phyloP scores from a whole-genome alignment of 2,329 filamentous ascomycete genomes.

The Aspergillus cejpii region DNA sequence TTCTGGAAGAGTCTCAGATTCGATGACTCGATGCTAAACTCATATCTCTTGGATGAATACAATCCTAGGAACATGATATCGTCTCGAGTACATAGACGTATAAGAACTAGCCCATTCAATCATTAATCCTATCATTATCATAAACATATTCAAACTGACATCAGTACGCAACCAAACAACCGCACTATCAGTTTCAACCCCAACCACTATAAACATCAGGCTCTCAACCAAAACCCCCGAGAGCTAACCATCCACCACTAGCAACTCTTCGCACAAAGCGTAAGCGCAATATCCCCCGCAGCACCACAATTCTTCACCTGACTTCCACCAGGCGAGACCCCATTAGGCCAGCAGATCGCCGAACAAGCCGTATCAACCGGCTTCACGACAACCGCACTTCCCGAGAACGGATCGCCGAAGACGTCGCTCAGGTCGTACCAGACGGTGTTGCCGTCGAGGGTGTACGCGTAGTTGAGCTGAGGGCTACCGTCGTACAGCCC shows the following conservation, averaged over 20 bases:
- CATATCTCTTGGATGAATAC: no score
- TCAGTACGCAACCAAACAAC: no score
- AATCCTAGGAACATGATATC: no score
- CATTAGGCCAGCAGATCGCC: constrained; percentile 29
- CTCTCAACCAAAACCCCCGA: neutral
- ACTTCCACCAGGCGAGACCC: constrained; percentile 26
- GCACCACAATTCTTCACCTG: constrained; percentile 28
- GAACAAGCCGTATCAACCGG: constrained; percentile 22
- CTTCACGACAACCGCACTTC: constrained; percentile 20
- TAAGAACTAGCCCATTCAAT: no score
- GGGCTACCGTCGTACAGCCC: constrained; percentile 34
- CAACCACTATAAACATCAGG: neutral
- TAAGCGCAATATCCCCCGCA: constrained; percentile 24
- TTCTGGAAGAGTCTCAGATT: no score
- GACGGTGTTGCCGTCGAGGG: constrained; percentile 31
- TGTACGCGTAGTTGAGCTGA: constrained; percentile 40
- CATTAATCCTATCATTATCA: no score
- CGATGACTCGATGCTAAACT: no score
- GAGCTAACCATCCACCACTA: constrained; percentile 13
- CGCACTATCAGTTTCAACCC: no score
- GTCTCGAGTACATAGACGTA: no score
- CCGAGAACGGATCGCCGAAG: constrained; percentile 39
- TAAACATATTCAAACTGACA: no score
- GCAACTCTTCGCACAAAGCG: constrained; percentile 25
- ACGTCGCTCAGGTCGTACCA: constrained; percentile 43